These are phyloP conservation scores for Elymus sibiricus DNA, from an alignment of 176 grass and related monocot genomes.

Conservation along the genomic window DNA sequence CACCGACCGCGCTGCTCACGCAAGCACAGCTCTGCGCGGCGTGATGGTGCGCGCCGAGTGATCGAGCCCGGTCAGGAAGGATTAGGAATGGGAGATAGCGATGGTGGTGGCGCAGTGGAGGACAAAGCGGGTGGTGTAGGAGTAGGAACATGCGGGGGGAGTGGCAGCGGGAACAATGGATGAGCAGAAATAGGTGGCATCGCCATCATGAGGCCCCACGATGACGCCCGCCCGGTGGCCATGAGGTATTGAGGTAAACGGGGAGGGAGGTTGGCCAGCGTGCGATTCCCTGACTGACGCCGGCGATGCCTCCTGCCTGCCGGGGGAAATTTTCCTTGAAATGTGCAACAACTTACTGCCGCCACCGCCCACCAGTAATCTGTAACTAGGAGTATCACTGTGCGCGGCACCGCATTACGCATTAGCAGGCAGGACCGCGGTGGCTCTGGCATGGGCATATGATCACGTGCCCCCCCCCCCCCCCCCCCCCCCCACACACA, in stretches of 20 bases:
- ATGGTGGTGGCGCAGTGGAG: slow-evolving; percentile 23
- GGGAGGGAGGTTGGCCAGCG: background rate
- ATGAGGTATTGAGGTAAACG: slow-evolving; percentile 20
- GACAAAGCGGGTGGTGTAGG: background rate
- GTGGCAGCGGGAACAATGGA: slow-evolving; percentile 23
- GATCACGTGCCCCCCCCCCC: background rate
- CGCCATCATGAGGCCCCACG: slow-evolving; percentile 35
- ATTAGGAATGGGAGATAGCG: background rate
- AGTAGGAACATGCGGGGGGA: slow-evolving; percentile 8
- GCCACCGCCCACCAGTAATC: too few species aligned
- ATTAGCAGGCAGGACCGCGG: background rate
- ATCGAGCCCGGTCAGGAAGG: background rate
- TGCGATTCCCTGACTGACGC: slow-evolving; percentile 31
- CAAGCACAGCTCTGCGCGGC: background rate
- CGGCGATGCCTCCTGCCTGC: slow-evolving; percentile 14
- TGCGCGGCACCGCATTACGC: background rate
- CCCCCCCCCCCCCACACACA: too few species aligned
- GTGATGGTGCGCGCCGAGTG: background rate
- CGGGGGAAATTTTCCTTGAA: slow-evolving; percentile 45
- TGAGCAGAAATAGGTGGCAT: slow-evolving; percentile 14
- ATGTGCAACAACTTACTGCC: background rate
- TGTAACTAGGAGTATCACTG: background rate
- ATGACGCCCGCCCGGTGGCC: slow-evolving; percentile 32
- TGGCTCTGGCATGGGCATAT: background rate
- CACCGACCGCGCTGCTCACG: too few species aligned